phyloP scores from a whole-genome alignment of 2,329 filamentous ascomycete genomes.

The Cercospora sp. region DNA sequence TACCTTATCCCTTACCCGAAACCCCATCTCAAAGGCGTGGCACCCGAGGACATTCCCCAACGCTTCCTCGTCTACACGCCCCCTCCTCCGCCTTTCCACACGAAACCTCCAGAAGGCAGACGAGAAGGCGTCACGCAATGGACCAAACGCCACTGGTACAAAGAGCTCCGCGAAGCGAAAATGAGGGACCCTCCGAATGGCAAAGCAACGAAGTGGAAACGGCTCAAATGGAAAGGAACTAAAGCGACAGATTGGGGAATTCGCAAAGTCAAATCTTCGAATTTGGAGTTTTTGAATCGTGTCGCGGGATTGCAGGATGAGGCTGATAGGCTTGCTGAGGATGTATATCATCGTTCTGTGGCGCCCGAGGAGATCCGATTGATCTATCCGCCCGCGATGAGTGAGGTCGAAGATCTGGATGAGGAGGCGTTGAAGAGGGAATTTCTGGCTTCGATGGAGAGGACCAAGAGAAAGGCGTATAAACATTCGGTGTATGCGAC shows the following conservation, averaged over 20 bases:
- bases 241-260: slow-evolving; percentile 46
- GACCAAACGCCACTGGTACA: slow-evolving; percentile 49
- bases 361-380: slow-evolving; percentile 46
- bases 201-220: slow-evolving; percentile 43
- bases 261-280: slow-evolving; percentile 43
- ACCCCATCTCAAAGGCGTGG: slow-evolving; percentile 36
- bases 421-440: slow-evolving; percentile 38
- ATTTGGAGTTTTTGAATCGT: slow-evolving; percentile 48
- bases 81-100: slow-evolving; percentile 44
- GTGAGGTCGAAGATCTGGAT: slow-evolving; percentile 26
- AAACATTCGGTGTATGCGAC: slow-evolving; percentile 47
- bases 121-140: slow-evolving; percentile 48
- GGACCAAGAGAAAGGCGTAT: slow-evolving; percentile 46
- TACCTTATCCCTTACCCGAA: slow-evolving; percentile 50
- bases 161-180: slow-evolving; percentile 48
- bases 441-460: slow-evolving; percentile 46
- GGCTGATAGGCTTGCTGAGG: slow-evolving; percentile 33
- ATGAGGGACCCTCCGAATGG: slow-evolving; percentile 39
- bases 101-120: slow-evolving; percentile 41
- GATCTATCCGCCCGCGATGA: slow-evolving; percentile 39
- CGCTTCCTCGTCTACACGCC: slow-evolving; percentile 51
- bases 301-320: slow-evolving; percentile 32
- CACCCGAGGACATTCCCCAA: slow-evolving; percentile 38
- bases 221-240: slow-evolving; percentile 46
- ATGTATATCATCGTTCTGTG: slow-evolving; percentile 40